phyloP scores from a whole-genome alignment of 805 yeast species.

The Peterozyma xylosa region DNA sequence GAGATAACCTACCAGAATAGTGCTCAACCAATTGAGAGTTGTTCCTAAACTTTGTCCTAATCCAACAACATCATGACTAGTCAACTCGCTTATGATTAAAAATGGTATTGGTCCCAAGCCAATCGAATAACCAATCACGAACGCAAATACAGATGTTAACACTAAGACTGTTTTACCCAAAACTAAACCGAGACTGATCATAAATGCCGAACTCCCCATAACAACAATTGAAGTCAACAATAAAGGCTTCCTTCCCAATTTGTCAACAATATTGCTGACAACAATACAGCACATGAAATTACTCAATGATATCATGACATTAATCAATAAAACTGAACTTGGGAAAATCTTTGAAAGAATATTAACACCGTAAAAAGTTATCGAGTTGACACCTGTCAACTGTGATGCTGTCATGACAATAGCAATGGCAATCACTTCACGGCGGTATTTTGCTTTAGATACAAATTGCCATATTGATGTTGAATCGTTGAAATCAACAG shows the following conservation, averaged over 20 bases:
- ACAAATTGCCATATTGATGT: conserved; percentile 14
- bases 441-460: conserved; percentile 15
- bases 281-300: conserved; percentile 8
- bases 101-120: background rate
- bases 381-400: conserved; percentile 35
- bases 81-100: background rate
- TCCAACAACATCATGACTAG: background rate
- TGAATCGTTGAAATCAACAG: conserved; percentile 21
- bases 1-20: background rate
- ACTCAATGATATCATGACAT: conserved; percentile 5
- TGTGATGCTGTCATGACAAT: conserved; percentile 34
- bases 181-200: conserved; percentile 1
- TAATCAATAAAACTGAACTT: conserved; percentile 20
- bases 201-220: conserved; percentile 12
- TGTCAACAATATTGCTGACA: conserved; percentile 16
- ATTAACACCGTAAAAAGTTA: conserved; percentile 34
- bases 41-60: background rate
- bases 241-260: conserved; percentile 32
- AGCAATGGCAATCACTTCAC: conserved; percentile 19
- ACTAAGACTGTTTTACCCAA: background rate
- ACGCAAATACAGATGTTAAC: conserved; percentile 2
- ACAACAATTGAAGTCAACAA: conserved; percentile 29
- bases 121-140: conserved; percentile 9
- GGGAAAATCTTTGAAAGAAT: conserved; percentile 30
- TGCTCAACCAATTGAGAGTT: background rate